phyloP scores from a whole-genome alignment of 192 early-diverging fungal genomes.

The Coemansia sp. region DNA sequence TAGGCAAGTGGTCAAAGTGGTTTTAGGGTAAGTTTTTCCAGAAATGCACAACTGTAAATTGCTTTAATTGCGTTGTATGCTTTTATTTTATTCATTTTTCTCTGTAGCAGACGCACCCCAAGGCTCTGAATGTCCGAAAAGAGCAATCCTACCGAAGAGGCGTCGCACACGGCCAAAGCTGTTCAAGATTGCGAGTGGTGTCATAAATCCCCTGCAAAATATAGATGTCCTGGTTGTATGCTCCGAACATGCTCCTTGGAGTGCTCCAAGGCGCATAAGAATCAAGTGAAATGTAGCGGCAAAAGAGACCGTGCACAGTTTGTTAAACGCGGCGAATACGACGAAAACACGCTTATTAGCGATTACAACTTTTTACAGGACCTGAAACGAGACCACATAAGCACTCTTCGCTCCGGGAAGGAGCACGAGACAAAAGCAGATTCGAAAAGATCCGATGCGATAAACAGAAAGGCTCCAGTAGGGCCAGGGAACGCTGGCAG shows the following conservation, averaged over 20 bases:
- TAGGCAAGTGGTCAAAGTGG: too few species aligned
- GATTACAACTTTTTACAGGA: conserved; percentile 76
- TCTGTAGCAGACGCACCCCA: background rate
- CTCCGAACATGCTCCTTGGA: conserved; percentile 64
- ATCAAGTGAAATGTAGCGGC: conserved; percentile 62
- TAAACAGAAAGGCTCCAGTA: background rate
- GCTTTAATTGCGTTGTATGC: too few species aligned
- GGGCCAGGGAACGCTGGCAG: conserved; percentile 10
- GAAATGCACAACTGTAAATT: too few species aligned
- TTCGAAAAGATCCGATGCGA: background rate
- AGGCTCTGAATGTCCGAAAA: background rate
- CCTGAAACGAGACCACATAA: conserved; percentile 49
- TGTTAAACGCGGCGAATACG: conserved; percentile 63
- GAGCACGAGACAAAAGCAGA: background rate
- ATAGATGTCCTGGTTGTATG: conserved; percentile 73
- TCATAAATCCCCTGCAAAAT: conserved; percentile 51
- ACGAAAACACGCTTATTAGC: conserved; percentile 68
- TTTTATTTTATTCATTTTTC: too few species aligned
- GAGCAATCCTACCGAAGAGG: background rate
- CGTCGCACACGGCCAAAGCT: background rate
- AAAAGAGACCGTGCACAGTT: conserved; percentile 65
- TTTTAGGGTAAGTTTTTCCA: too few species aligned
- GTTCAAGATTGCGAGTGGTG: conserved; percentile 54
- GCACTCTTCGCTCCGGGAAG: conserved; percentile 55
- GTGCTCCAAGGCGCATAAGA: conserved; percentile 71